Evolutionary conservation across 768 basidiomycete species (phyloP).

Genomic region (Crepidotus variabilis): DNA sequence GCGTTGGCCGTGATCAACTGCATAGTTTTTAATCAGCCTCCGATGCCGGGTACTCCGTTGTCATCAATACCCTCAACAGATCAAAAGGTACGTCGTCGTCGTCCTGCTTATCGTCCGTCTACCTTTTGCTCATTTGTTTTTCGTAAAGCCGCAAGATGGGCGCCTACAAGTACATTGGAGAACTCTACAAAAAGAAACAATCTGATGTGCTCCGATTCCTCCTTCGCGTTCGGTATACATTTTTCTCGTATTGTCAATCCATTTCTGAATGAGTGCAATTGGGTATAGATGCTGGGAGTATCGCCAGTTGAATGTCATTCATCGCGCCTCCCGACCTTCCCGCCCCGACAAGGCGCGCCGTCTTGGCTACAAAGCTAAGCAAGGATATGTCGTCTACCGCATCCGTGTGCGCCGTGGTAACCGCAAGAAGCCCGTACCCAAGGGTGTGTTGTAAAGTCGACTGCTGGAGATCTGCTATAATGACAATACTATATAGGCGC

Average conservation of each 20-base stretch:
- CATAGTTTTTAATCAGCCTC: neutral
- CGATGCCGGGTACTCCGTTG: slow-evolving; percentile 18
- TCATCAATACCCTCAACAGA: slow-evolving; percentile 33
- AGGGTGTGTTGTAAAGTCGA: slow-evolving; percentile 54
- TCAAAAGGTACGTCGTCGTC: slow-evolving; percentile 28
- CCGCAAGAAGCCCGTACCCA: slow-evolving; percentile 97
- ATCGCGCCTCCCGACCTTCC: slow-evolving; percentile 96
- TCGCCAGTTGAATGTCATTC: slow-evolving; percentile 96
- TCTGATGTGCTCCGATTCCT: slow-evolving; percentile 97
- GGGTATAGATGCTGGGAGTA: slow-evolving; percentile 89
- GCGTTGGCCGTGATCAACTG: neutral
- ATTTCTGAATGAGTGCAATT: neutral
- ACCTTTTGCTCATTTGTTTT: slow-evolving; percentile 12
- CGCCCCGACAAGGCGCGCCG: slow-evolving; percentile 99
- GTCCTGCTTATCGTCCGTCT: slow-evolving; percentile 16
- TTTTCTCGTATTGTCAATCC: neutral
- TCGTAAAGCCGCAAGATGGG: slow-evolving; percentile 71
- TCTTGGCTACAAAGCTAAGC: slow-evolving; percentile 99
- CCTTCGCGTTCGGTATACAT: slow-evolving; percentile 83
- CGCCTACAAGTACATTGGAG: slow-evolving; percentile 94
- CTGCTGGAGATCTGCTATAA: neutral
- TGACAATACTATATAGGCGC: slow-evolving; percentile 56
- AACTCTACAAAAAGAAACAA: slow-evolving; percentile 98
- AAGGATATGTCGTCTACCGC: slow-evolving; percentile 98
- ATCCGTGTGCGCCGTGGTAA: slow-evolving; percentile 96